Base-by-base conservation (phyloP, 176 grass and related monocot species). In the Calamus simplicifolius region DNA sequence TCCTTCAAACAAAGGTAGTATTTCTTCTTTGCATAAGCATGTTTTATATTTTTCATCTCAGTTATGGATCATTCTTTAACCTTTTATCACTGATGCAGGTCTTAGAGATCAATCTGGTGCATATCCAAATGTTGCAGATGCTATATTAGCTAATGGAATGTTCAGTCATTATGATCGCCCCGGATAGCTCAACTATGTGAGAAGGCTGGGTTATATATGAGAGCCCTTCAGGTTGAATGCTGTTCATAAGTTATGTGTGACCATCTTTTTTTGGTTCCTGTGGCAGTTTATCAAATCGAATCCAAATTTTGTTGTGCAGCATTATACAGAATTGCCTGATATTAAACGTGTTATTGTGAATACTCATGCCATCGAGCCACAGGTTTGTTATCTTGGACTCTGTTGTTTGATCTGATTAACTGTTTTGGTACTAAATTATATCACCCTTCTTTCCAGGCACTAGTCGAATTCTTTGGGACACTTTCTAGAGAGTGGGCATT, bases 71-170 rank as follows among this genome's bases (percentile, higher is more conserved):
- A 68, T 49, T 25, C 51, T 19, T 19, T 62, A 77, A 4, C 23
- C 10, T 95, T 50, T 67, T 25, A 61, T 75, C 35, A 12, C 19
- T 52, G 23, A 68, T 82, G 27, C 74, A 95, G 90, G 90, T 95
- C 73, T 89, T 95, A 80, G 85, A 95, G 70, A 95, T 86, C 51
- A 95, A 95, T 71, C 75, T 95, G 75, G 90, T 89, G 48, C 85
- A 48, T 95, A 95, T 74, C 90, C 85, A 30, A 95, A 95, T 79
- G 91, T 96, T 72, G 91, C 91, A 15, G 91, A 96, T 90, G 91
- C 91, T 63, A 96, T 96, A 69, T 82, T 96, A 77, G 86, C 91
- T 59, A 96, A 96, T 77, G 91, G 86, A 53, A 96, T 96, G 91
- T 96, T 96, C 63, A 96, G 84, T 52, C 93, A 98, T 66, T 98